Conservation (phyloP, 345 rosid species). For the Sisymbrium altissimum region DNA sequence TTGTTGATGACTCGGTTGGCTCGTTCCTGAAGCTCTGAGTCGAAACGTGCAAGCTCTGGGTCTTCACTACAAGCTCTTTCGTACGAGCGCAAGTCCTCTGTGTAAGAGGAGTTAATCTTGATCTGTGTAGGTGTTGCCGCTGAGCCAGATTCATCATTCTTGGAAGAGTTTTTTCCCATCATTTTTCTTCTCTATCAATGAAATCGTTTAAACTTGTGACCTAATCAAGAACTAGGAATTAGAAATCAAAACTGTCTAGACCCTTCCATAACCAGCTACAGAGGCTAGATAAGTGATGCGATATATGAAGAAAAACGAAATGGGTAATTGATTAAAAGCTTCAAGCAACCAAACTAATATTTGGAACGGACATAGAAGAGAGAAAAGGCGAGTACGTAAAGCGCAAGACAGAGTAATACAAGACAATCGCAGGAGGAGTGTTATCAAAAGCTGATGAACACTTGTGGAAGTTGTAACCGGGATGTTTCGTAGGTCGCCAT, state of each 20-base stretch:
- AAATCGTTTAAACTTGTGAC: background rate
- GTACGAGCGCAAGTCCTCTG: slow-evolving; percentile 46
- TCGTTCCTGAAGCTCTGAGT: slow-evolving; percentile 54
- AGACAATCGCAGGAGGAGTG: background rate
- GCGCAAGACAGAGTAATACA: slow-evolving; percentile 11
- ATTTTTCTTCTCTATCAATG: background rate
- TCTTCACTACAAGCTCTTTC: slow-evolving; percentile 72
- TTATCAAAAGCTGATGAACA: no score
- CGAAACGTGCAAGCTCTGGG: slow-evolving; percentile 65
- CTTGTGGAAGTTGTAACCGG: no score
- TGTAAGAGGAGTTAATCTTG: slow-evolving; percentile 24
- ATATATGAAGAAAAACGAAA: background rate
- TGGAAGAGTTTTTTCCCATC: slow-evolving; percentile 39
- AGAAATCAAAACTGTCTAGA: background rate
- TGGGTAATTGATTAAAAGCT: background rate
- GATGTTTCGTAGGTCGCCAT: no score
- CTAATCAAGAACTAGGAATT: background rate
- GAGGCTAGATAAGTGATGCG: background rate
- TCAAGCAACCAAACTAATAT: background rate
- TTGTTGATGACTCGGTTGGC: slow-evolving; percentile 54
- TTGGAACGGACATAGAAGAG: background rate
- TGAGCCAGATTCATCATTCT: background rate
- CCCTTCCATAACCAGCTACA: no score
- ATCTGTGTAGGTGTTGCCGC: slow-evolving; percentile 34
- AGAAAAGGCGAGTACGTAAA: slow-evolving; percentile 10